These are phyloP conservation scores for Oemleria cerasiformis DNA, from an alignment of 306 rosid species.

Conservation along the genomic window DNA sequence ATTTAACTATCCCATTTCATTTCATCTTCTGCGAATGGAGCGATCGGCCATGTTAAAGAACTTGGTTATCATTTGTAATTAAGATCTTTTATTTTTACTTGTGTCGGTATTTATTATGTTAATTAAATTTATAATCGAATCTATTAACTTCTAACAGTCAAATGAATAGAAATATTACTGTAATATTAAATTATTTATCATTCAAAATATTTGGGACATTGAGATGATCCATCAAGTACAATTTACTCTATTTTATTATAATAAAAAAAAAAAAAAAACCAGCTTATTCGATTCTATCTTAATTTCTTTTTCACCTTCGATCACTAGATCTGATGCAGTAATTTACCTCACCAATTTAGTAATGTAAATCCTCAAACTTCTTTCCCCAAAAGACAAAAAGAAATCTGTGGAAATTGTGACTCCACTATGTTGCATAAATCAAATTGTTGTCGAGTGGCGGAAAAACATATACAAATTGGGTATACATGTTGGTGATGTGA, in stretches of 20 bases:
- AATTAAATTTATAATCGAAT: too few relatives aligned
- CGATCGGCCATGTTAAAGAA: conserved; percentile 5
- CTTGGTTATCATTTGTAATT: neutral
- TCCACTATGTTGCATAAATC: neutral
- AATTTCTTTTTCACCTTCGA: neutral
- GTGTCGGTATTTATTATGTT: too few relatives aligned
- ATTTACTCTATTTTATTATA: too few relatives aligned
- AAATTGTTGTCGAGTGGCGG: neutral
- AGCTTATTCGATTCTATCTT: too few relatives aligned
- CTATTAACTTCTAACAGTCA: too few relatives aligned
- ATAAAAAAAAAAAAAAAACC: too few relatives aligned
- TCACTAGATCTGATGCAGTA: too few relatives aligned
- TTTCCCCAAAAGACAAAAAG: neutral
- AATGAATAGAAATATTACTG: too few relatives aligned
- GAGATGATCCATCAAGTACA: too few relatives aligned
- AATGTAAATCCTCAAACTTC: neutral
- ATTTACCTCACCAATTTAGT: neutral
- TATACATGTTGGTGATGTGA: conserved; percentile 5
- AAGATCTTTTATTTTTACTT: too few relatives aligned
- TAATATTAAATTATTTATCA: too few relatives aligned
- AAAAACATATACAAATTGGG: neutral
- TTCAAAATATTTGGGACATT: too few relatives aligned
- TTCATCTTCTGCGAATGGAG: conserved; percentile 5
- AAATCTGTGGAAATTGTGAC: neutral
- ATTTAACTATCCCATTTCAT: conserved; percentile 4